A percentile compares a stretch with the other conserved stretches of the same genome.
These are phyloP conservation scores for Corylus americana DNA, from an alignment of 306 rosid species.

Conservation along the genomic window DNA sequence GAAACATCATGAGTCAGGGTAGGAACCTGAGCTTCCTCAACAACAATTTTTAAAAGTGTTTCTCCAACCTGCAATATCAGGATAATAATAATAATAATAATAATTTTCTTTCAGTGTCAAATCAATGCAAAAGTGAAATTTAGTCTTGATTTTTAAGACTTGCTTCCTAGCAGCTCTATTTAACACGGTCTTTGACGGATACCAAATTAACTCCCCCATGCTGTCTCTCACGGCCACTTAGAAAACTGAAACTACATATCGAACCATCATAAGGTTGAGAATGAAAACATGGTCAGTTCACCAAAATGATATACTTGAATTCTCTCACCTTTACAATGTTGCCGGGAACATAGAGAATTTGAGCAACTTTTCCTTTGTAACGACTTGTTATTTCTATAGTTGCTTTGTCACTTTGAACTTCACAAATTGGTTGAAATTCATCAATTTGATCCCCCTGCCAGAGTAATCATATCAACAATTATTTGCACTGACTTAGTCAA, in stretches of 20 bases:
- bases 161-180: neutral
- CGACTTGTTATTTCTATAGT: constrained; percentile 97
- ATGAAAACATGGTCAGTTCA: neutral
- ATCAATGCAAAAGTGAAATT: neutral
- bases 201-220: neutral
- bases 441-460: constrained; percentile 86
- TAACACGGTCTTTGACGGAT: neutral
- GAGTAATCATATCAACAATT: constrained; percentile 6
- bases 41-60: constrained; percentile 62
- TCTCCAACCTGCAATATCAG: constrained; percentile 80
- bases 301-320: neutral
- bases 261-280: neutral
- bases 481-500: neutral
- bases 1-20: constrained; percentile 24
- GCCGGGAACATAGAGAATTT: constrained; percentile 69
- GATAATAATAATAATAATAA: constrained; percentile 4
- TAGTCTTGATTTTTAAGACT: neutral
- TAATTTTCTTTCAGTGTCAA: neutral
- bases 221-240: neutral
- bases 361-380: constrained; percentile 71
- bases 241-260: neutral
- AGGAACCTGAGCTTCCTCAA: constrained; percentile 46
- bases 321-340: constrained; percentile 82
- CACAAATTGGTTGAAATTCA: constrained; percentile 89
- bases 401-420: constrained; percentile 99